phyloP scores from a whole-genome alignment of 192 early-diverging fungal genomes.

The Mortierella hygrophila region DNA sequence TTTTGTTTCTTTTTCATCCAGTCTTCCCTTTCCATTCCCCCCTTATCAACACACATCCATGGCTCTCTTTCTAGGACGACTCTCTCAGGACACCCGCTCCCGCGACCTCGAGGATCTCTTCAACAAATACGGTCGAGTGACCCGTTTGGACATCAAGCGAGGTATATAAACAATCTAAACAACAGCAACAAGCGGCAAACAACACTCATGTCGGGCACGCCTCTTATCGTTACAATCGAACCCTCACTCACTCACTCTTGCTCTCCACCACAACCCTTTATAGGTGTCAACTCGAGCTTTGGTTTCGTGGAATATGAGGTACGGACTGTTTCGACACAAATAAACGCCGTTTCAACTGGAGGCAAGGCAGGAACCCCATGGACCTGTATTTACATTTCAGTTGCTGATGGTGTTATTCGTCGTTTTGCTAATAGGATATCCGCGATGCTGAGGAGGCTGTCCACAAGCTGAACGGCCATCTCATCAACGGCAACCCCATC shows the following conservation, averaged over 20 bases:
- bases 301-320: conserved; percentile 63
- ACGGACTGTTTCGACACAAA: background rate
- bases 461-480: conserved; percentile 43
- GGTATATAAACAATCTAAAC: conserved; percentile 23
- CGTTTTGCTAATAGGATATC: conserved; percentile 9
- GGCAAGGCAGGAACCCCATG: background rate
- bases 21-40: background rate
- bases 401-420: background rate
- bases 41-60: conserved; percentile 8
- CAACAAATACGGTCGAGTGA: conserved; percentile 60
- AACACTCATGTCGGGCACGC: too few species aligned
- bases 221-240: background rate
- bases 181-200: background rate
- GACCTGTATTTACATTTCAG: background rate
- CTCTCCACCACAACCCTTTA: background rate
- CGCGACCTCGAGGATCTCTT: conserved; percentile 66
- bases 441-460: conserved; percentile 59
- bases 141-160: conserved; percentile 63
- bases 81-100: conserved; percentile 52
- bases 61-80: conserved; percentile 58
- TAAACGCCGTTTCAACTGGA: background rate
- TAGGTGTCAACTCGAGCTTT: conserved; percentile 37
- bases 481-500: conserved; percentile 46
- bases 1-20: background rate
- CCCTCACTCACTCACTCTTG: background rate